phyloP scores from a whole-genome alignment of 139 green algal species.

The Chlamydomonas incerta region DNA sequence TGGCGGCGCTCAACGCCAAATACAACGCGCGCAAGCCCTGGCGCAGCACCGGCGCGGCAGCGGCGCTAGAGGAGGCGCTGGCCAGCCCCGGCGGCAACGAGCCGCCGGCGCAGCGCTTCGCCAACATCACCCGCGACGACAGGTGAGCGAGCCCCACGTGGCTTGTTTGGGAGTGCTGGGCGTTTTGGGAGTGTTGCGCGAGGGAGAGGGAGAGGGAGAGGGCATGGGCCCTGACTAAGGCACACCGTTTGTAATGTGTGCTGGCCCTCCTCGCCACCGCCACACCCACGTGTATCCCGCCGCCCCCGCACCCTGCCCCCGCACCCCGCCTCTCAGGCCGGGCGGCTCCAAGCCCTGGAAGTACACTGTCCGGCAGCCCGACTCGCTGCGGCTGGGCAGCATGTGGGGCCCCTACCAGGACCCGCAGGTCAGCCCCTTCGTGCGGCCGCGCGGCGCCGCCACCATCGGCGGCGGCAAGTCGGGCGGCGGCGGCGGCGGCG shows the following conservation, averaged over 20 bases:
- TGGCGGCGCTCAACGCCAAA: not conserved
- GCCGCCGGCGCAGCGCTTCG: not conserved
- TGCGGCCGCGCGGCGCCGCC: no score
- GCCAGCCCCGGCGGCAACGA: not conserved
- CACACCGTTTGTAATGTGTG: no score
- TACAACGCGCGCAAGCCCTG: constrained; percentile 32
- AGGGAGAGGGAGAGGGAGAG: no score
- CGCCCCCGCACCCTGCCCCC: no score
- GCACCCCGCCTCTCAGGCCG: not conserved
- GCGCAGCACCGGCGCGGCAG: not conserved
- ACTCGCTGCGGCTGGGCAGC: not conserved
- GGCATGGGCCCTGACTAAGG: no score
- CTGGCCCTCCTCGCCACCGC: no score
- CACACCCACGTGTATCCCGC: no score
- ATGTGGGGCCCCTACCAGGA: constrained; percentile 42
- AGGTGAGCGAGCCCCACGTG: no score
- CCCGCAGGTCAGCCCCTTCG: not conserved
- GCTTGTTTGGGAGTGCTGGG: no score
- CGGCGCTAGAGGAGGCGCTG: not conserved
- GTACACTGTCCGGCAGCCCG: constrained; percentile 13
- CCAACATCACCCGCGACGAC: constrained; percentile 2
- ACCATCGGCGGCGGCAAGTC: no score
- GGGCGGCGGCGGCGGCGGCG: no score
- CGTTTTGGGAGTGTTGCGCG: no score
- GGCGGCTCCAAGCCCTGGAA: constrained; percentile 1